These are phyloP conservation scores for Clavispora santaluciae DNA, from an alignment of 805 yeast genomes.

Conservation along the genomic window DNA sequence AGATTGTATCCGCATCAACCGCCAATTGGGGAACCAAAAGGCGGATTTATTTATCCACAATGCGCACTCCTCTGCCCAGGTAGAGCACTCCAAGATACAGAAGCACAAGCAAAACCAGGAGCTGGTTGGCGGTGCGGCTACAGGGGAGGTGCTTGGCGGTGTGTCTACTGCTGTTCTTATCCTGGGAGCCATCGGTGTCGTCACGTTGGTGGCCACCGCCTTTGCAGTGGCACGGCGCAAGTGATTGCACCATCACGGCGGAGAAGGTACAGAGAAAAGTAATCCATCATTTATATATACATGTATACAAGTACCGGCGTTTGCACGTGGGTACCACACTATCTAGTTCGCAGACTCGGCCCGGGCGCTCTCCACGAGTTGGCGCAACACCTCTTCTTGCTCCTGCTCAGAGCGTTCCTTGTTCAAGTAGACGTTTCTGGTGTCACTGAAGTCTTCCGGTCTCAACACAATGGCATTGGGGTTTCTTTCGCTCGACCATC, in stretches of 20 bases:
- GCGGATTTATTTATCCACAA: constrained; percentile 73
- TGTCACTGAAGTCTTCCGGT: constrained; percentile 47
- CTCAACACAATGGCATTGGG: constrained; percentile 72
- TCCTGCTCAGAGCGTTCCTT: constrained; percentile 44
- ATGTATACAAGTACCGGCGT: constrained; percentile 5
- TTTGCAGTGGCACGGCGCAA: neutral
- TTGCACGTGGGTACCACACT: neutral
- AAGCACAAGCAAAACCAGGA: constrained; percentile 6
- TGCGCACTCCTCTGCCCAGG: constrained; percentile 42
- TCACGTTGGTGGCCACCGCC: constrained; percentile 38
- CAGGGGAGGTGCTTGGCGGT: constrained; percentile 42
- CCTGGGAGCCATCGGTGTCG: constrained; percentile 58
- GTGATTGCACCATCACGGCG: neutral
- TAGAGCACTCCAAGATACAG: constrained; percentile 16
- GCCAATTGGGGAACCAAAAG: constrained; percentile 46
- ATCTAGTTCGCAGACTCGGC: constrained; percentile 19
- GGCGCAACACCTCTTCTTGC: constrained; percentile 42
- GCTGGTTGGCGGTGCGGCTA: neutral
- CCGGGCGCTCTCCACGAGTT: constrained; percentile 45
- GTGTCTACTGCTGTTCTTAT: constrained; percentile 56
- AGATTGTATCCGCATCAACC: constrained; percentile 65
- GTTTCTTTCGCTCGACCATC: constrained; percentile 54
- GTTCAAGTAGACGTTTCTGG: constrained; percentile 51
- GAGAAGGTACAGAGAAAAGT: neutral
- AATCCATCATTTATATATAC: constrained; percentile 2